Base-by-base conservation (phyloP, 139 green algal species). In the Picochlorum costavermella region DNA sequence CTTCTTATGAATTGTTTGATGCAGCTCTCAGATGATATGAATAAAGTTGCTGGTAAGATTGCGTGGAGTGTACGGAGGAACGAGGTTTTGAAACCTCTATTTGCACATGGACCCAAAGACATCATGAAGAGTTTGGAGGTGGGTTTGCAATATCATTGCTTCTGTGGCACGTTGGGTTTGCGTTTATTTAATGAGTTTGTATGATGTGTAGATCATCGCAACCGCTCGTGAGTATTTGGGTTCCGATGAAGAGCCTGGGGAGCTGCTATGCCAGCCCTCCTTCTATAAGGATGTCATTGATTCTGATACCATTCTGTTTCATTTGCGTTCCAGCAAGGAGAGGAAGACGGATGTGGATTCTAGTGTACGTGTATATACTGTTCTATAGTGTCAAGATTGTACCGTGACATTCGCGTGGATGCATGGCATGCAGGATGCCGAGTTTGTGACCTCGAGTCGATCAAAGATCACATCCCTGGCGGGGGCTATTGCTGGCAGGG, bases 31-130 rank as follows among this genome's bases (percentile, higher is more conserved):
- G 33, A 12, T 40, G 33, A 40, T 40, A 11, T 40, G 11, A 6
- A 40, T 40, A 40, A 40, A 40, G 33, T 40, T 40, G 49, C 60
- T 5, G 60, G 50, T 23, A 78, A 74, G 50, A 65, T 78, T 26
- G 71, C 71, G 0, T 78, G 71, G 71, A 78, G 74, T 43, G 71
- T 67, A 5, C 65, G 71, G 25, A 65, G 67, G 23, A 64, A 69
- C 36, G 46, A 55, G 13, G 48, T 65, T 20, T 68, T 72, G 55
- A n/a, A 56, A 46, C 71, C 71, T 23, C 49, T 78, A 29, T 37
- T 78, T 20, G 65, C 65, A 33, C 65, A 66, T 10, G 71, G 71
- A 13, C 31, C 65, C 3, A 30, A 59, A 1, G 58, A 66, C 20
- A 74, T 78, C 60, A 70, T 70, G 56, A 71, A 25, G 16, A 55